Base-by-base conservation (phyloP, 345 rosid species). In the Microcos paniculata region DNA sequence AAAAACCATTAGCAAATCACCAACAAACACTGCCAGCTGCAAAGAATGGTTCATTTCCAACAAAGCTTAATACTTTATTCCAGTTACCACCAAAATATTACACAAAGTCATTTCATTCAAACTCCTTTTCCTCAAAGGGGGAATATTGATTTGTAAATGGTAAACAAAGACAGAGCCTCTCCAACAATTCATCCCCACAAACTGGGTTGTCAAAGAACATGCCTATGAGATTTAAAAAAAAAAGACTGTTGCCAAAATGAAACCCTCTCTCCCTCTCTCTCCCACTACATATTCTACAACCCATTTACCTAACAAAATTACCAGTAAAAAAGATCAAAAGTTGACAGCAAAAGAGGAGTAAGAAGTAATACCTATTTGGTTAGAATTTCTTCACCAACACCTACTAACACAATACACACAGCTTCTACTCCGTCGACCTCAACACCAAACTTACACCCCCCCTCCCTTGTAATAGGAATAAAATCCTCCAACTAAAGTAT, bases 241-340 rank as follows among this genome's bases (percentile, higher is more conserved):
- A 35, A 35, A 35, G 40, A 35, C 6, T 42, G 62, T 21, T 42
- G 52, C 77, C 35, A 40, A 46, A 75, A 57, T 4, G 57, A 71
- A 77, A 69, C 55, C 67, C 80, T 57, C 63, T 40, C 72, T 49
- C 74, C 42, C 16, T 4, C 48, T 63, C 77, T 43, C 77, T 78
- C 84, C 83, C 77, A 76, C 62, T 72, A 72, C 80, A 83, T 75
- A 81, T 76, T 78, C 82, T 74, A 71, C 80, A 82, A 68, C 80
- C 79, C 88, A 84, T 78, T 57, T 73, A 21, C 59, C 81, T 76
- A 56, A 79, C 55, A 65, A 72, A 62, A 62, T 64, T 71, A 74
- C 48, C 64, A 56, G 51, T 51, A 59, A 31, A 28, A 77, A 49
- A 21, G 8, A 53, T 49, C 49, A 65, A 51, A 48, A 72, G 40